Percentiles rank a stretch among this genome's conserved stretches.
Conservation (phyloP, 352 stramenopile genomes). For the Blastocystis sp. region DNA sequence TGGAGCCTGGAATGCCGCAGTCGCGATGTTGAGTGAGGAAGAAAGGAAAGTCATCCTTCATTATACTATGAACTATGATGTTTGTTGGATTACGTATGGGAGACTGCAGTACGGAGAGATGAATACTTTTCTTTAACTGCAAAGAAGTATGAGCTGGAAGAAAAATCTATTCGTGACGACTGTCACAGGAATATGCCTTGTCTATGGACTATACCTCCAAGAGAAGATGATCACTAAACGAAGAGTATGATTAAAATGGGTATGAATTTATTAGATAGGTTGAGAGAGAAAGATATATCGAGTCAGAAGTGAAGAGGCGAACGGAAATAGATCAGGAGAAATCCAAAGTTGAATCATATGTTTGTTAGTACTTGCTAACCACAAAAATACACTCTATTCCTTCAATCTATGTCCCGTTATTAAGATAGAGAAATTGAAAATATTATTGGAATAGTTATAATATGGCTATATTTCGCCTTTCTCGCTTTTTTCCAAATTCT, state of each 20-base stretch:
- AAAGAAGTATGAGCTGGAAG: background rate
- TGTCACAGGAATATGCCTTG: background rate
- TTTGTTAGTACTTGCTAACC: no score
- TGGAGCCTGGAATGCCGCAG: background rate
- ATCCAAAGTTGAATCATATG: no score
- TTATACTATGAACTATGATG: constrained; percentile 9
- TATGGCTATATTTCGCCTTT: no score
- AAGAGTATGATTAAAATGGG: background rate
- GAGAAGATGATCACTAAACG: background rate
- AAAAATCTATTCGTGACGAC: background rate
- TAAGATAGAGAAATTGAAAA: no score
- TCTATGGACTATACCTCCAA: background rate
- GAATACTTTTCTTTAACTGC: no score
- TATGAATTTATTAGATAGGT: background rate
- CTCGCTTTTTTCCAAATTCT: no score
- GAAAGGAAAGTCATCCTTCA: background rate
- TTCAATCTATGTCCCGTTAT: no score
- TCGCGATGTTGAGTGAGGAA: background rate
- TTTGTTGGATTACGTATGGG: constrained; percentile 32
- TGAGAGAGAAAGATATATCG: background rate
- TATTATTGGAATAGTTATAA: no score
- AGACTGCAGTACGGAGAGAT: no score
- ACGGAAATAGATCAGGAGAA: background rate
- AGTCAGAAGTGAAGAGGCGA: background rate
- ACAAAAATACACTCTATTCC: no score